A percentile compares a stretch with the other conserved stretches of the same genome.
Conservation (phyloP, 345 rosid genomes). For the Crucihimalaya himalaica region DNA sequence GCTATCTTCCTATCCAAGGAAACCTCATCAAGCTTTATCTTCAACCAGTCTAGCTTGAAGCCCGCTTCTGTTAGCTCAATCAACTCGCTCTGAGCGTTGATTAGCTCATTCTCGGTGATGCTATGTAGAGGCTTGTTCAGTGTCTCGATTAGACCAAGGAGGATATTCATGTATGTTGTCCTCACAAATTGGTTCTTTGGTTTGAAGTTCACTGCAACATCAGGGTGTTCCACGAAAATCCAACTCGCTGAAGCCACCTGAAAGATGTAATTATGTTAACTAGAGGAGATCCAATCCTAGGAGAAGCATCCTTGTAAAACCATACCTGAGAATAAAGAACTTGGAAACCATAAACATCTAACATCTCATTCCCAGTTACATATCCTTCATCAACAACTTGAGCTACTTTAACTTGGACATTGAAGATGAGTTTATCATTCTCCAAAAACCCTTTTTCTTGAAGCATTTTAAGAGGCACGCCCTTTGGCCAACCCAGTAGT, state of each 20-base stretch:
- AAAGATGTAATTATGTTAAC: no score
- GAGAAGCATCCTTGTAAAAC: no score
- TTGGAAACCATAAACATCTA: constrained; percentile 2
- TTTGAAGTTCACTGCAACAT: not conserved
- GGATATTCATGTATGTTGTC: constrained; percentile 6
- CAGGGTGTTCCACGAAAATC: not conserved
- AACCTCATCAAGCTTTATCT: constrained; percentile 5
- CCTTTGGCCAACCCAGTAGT: constrained; percentile 7
- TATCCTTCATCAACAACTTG: not conserved
- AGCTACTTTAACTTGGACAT: not conserved
- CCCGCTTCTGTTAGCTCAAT: constrained; percentile 10
- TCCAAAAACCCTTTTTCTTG: not conserved
- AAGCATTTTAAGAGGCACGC: not conserved
- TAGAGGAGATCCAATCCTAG: no score
- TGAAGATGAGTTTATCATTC: not conserved
- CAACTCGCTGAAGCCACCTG: not conserved
- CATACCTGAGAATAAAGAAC: constrained; percentile 2
- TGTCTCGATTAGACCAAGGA: constrained; percentile 4
- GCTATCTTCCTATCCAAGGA: not conserved
- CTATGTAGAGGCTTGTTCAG: constrained; percentile 4
- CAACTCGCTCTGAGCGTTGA: not conserved
- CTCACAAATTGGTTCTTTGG: not conserved
- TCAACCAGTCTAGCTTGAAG: constrained; percentile 15
- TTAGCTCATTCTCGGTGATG: not conserved
- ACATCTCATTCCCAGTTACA: not conserved